Conservation (phyloP, 768 basidiomycete genomes). For the Phanerodontia chrysosporium region DNA sequence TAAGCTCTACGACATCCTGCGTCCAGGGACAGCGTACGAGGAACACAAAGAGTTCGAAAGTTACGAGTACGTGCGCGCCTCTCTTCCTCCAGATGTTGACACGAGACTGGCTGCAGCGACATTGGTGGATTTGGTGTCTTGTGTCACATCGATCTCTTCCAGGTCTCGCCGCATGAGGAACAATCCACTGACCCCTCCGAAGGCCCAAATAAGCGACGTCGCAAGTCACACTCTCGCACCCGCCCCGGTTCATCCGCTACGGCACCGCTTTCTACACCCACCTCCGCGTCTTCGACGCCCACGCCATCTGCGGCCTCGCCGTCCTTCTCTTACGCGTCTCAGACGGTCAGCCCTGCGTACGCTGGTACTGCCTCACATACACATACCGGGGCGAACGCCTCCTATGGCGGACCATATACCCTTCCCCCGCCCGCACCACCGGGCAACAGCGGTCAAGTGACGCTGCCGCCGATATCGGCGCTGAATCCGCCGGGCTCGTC, state of each 20-base stretch:
- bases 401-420: neutral
- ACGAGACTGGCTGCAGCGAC: slow-evolving; percentile 1
- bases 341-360: neutral
- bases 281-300: slow-evolving; percentile 6
- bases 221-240: slow-evolving; percentile 1
- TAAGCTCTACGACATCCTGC: slow-evolving; percentile 41
- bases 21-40: slow-evolving; percentile 38
- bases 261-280: slow-evolving; percentile 1
- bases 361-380: neutral
- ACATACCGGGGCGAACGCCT: neutral
- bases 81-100: neutral
- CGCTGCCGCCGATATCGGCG: slow-evolving; percentile 9
- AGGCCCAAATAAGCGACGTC: neutral
- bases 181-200: neutral
- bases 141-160: slow-evolving; percentile 77
- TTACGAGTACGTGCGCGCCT: slow-evolving; percentile 40
- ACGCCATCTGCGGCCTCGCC: slow-evolving; percentile 3
- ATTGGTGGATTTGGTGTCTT: slow-evolving; percentile 46
- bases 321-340: neutral
- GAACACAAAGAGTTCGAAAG: slow-evolving; percentile 39
- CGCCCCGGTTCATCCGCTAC: neutral
- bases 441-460: neutral
- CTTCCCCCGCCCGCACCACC: slow-evolving; percentile 1
- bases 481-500: neutral
- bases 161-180: slow-evolving; percentile 32